Base-by-base conservation (phyloP, 805 yeast species). In the Barnettozyma pratensis region DNA sequence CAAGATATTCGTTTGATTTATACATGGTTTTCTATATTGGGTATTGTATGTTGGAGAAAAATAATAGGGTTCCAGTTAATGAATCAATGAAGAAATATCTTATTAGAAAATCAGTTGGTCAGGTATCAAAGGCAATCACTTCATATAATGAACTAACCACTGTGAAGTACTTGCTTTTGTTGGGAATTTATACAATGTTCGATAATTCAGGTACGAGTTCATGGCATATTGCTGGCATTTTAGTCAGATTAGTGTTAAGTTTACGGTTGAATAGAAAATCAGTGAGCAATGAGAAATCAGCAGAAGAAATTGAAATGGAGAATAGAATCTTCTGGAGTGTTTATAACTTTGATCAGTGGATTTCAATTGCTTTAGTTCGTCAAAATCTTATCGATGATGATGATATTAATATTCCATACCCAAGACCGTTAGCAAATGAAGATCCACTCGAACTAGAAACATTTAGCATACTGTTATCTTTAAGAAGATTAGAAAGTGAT, bases 11-110 rank as follows among this genome's bases (percentile, higher is more conserved):
- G 27, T 78, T 76, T 52, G 77, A 79, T 60, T 53, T 78, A 9
- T 73, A 71, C 57, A 73, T 79, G 77, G 71, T 77, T 3, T 67
- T 77, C 63, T 79, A 81, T 5, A 74, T 77, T 39, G 83, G 83
- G 1, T 76, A 80, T 47, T 73, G 80, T 8, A 71, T 79, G 3
- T 59, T 79, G 44, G 73, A 72, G 40, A 61, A 72, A 46, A 71
- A 72, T 4, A 71, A 70, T 4, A 58, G 65, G 51, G 51, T 73
- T 7, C 62, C 65, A 4, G 60, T 62, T 14, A 64, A 67, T n/a
- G 67, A 65, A 45, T 70, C 66, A 5, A 56, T 72, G 40, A 69
- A 73, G 38, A 72, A 68, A 39, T 70, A 64, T 46, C 69, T 75
- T 43, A 68, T 74, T 3, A 62, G 61, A 11, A 58, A 70, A 39